Evolutionary conservation across 225 moss, liverwort and hornwort species (phyloP).

Genomic region (Straminergon stramineum): DNA sequence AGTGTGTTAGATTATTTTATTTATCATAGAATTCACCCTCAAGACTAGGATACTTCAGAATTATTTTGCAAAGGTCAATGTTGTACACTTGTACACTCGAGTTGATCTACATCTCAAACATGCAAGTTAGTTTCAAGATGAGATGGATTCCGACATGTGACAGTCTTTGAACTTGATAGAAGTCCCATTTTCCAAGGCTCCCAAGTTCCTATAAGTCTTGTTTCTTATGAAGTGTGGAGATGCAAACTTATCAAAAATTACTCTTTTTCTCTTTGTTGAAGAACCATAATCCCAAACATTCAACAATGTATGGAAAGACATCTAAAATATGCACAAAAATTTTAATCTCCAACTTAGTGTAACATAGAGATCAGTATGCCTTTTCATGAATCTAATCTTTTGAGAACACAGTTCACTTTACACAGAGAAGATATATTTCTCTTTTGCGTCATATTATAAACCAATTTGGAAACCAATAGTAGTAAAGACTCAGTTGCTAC

Average conservation of each 20-base stretch:
- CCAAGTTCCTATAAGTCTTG: too few relatives aligned
- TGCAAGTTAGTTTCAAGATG: too few relatives aligned
- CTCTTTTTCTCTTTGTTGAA: slow-evolving; percentile 17
- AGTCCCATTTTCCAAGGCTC: too few relatives aligned
- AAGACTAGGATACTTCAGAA: too few relatives aligned
- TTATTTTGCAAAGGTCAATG: too few relatives aligned
- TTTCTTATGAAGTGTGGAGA: background rate
- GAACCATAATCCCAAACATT: background rate
- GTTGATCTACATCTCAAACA: too few relatives aligned
- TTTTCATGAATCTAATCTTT: background rate
- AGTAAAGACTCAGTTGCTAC: background rate
- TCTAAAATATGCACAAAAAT: slow-evolving; percentile 2
- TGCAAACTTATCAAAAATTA: slow-evolving; percentile 11
- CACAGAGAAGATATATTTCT: background rate
- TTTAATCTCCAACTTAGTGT: background rate
- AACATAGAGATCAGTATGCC: background rate
- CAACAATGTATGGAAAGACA: background rate
- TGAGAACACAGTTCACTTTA: background rate
- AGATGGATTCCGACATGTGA: too few relatives aligned
- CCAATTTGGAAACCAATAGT: background rate
- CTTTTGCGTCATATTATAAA: background rate
- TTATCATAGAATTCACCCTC: too few relatives aligned
- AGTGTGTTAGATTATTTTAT: too few relatives aligned
- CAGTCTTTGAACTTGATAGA: too few relatives aligned
- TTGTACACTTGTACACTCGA: too few relatives aligned